Evolutionary conservation across 768 basidiomycete species (phyloP), one percentile per base, ranked within the genome.

Genomic region (Amanita brunnescens): DNA sequence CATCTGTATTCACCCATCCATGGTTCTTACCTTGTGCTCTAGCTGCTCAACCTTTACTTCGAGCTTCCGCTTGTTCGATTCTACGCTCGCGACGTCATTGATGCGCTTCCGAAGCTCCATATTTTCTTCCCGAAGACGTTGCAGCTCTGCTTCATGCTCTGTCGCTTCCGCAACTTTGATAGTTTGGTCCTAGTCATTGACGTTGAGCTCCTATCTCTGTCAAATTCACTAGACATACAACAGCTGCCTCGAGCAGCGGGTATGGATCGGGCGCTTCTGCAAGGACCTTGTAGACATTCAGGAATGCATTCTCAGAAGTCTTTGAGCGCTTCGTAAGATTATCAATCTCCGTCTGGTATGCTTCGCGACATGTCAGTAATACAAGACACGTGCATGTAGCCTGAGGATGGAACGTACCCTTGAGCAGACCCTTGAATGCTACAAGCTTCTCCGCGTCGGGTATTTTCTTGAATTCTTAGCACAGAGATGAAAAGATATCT

Each of bases 191-290:
- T 93, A 55, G 16, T 51, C 14, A 54, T 3, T 21, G 20, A 35
- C 6, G 7, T 24, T 44, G 32, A 47, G 32, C 34, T 18, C 23
- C 23, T 39, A 24, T 16, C 29, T 35, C 34, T 12, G 8, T 9
- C 16, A 24, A 46, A 16, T 10, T 14, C 8, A 24, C 54, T 50
- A 7, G 41, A 55, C 58, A 64, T 62, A 91, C 90, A 26, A 98
- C 89, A 9, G 92, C 94, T 10, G 85, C 91, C 61, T 99, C 95
- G 12, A 99, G 81, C 6, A 98, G 74, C 7, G 96, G 96, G 64
- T 95, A 96, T 13, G 96, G 96, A 64, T 99, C 96, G 0, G 95
- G 96, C 2, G 91, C 95, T 61, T 99, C 96, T 0, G 95, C 93
- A 6, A 99, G 69, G 18, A 95, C 81, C 64, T 98, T 98, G 76